A percentile compares a stretch with the other conserved stretches of the same genome.
Conservation (phyloP, 176 grass and related monocot species). For the Hordeum marinum region DNA sequence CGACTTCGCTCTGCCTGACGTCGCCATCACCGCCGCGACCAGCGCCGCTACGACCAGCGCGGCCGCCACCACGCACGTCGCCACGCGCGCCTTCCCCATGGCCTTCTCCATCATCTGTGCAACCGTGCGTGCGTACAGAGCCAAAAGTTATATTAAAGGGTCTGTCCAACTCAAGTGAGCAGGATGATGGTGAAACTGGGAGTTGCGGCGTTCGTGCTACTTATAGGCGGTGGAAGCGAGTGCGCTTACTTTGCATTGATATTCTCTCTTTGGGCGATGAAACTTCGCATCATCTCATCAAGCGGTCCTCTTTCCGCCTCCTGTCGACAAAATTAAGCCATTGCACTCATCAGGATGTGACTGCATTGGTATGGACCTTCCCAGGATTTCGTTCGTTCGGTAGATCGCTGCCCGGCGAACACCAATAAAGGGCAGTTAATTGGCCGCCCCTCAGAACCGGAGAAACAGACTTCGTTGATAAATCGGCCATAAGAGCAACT, state of each 20-base stretch:
- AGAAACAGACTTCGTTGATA: neutral
- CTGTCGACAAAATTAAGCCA: neutral
- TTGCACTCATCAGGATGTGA: neutral
- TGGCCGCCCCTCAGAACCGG: neutral
- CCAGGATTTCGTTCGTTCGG: neutral
- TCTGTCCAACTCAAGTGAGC: neutral
- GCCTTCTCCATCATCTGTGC: neutral
- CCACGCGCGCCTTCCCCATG: neutral
- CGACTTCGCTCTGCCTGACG: neutral
- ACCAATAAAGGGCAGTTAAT: neutral
- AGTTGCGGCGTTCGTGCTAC: neutral
- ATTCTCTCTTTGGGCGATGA: neutral
- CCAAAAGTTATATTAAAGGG: neutral
- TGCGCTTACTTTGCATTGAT: neutral
- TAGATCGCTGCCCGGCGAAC: neutral
- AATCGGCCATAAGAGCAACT: no score
- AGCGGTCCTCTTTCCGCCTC: neutral
- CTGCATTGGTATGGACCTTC: neutral
- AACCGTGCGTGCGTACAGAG: neutral
- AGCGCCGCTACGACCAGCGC: neutral
- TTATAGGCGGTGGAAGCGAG: neutral
- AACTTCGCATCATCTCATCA: neutral
- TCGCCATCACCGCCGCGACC: neutral
- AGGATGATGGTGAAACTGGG: neutral
- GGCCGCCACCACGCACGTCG: neutral